Conservation (phyloP, 495 filamentous ascomycete genomes). For the Penicillium simplicissimum region DNA sequence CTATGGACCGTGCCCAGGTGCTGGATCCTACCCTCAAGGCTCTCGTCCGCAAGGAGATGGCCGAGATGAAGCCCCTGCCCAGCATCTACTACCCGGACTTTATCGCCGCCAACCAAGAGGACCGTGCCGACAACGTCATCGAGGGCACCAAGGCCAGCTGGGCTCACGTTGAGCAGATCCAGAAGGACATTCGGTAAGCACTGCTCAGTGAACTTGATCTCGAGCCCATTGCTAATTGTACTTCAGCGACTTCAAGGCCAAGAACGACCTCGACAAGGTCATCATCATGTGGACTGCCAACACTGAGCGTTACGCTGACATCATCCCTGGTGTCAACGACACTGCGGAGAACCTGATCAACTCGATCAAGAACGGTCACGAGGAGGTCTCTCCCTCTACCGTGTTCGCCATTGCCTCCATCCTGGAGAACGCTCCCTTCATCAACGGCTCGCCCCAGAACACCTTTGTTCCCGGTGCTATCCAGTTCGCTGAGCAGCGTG, state of each 20-base stretch:
- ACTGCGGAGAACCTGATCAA: conserved; percentile 91
- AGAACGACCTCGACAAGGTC: conserved; percentile 87
- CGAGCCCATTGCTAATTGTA: conserved; percentile 20
- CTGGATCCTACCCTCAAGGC: conserved; percentile 90
- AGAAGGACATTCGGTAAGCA: conserved; percentile 86
- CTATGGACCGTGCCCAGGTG: conserved; percentile 95
- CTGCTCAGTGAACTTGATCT: not conserved
- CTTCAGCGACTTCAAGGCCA: conserved; percentile 81
- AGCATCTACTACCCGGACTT: conserved; percentile 99
- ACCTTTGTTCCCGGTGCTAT: conserved; percentile 95
- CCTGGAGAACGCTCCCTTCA: conserved; percentile 87
- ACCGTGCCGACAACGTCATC: conserved; percentile 90
- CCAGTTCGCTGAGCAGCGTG: conserved; percentile 82
- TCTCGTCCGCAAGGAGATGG: conserved; percentile 90
- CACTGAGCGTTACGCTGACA: conserved; percentile 93
- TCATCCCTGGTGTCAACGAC: conserved; percentile 89
- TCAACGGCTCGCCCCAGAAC: conserved; percentile 99
- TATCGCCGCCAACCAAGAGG: conserved; percentile 98
- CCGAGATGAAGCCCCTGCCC: conserved; percentile 82
- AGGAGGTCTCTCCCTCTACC: conserved; percentile 89
- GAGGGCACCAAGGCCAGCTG: conserved; percentile 77
- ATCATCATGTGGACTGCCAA: conserved; percentile 99
- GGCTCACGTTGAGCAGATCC: conserved; percentile 91
- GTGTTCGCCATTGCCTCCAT: conserved; percentile 95
- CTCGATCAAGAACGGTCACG: conserved; percentile 81